These are phyloP conservation scores for Colletotrichum euphorbiae DNA, from an alignment of 2,329 filamentous ascomycete species.

Conservation along the genomic window DNA sequence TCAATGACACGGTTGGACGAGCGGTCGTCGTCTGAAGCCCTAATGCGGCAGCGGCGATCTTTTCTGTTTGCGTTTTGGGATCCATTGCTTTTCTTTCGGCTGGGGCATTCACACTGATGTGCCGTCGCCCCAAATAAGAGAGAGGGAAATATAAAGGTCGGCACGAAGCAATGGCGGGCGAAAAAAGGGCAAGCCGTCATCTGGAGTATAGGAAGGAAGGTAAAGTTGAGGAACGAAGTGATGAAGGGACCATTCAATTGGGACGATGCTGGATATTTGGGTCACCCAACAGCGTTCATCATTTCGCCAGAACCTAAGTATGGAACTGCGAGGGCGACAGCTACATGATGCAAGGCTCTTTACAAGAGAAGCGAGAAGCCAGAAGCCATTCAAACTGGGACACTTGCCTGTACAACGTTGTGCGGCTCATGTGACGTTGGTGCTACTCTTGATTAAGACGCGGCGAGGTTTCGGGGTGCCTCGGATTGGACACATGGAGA, in stretches of 20 bases:
- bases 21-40: conserved; percentile 21
- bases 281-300: conserved; percentile 8
- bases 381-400: conserved; percentile 14
- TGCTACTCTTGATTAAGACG: background rate
- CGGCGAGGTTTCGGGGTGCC: background rate
- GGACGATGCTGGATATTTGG: conserved; percentile 7
- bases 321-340: conserved; percentile 14
- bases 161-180: background rate
- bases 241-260: conserved; percentile 34
- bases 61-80: conserved; percentile 23
- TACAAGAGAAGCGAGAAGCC: conserved; percentile 27
- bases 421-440: conserved; percentile 13
- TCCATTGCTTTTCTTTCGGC: conserved; percentile 13
- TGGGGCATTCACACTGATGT: conserved; percentile 27
- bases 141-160: background rate
- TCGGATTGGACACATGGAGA: background rate
- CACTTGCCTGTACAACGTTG: conserved; percentile 7
- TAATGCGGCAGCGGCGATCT: conserved; percentile 10
- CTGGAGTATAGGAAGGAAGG: conserved; percentile 32
- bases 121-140: conserved; percentile 23
- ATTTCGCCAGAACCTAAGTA: conserved; percentile 7
- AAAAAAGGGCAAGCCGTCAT: conserved; percentile 19
- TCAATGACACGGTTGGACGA: conserved; percentile 28
- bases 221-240: conserved; percentile 29
- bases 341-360: conserved; percentile 24